Evolutionary conservation across 176 grass and related monocot genomes (phyloP), one percentile per base, ranked within the genome.

Genomic region (Eragrostis nindensis): DNA sequence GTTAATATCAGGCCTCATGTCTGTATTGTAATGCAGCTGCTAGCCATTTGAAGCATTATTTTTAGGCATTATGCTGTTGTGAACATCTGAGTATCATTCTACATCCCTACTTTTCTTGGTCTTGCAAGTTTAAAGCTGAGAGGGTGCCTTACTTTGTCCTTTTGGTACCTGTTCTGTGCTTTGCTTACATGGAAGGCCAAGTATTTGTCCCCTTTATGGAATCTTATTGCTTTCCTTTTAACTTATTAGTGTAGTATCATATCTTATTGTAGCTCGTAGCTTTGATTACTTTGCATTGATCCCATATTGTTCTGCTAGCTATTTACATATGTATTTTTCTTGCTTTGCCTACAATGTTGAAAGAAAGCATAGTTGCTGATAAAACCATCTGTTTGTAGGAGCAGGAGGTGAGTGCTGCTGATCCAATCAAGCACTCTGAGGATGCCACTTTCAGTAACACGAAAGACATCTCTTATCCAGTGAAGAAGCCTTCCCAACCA

Each of bases 401-500:
- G 76, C 90, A 95, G 83, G 82, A 95, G 69, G 79, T 7, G 22
- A 21, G 72, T 87, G 30, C 29, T 21, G 61, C 64, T 65, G 85
- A 70, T 86, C 46, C 70, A 87, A 86, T 70, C 71, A 86, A 86
- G 84, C 75, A 47, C 26, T 38, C 56, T 24, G 82, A 89, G 55
- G 76, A 91, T 70, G 84, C 48, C 12, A n/a, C 82, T 52, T 85
- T 84, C 29, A 74, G 78, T 26, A 85, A 70, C 66, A 62, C 82
- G 63, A 84, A 83, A 80, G 57, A 41, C 48, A 82, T 73, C 55
- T 76, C 85, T 77, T 84, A 72, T 88, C 52, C 82, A 73, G 62
- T 72, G 41, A 83, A 84, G 69, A 95, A 91, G 87, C 76, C 53
- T 81, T 79, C 86, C 21, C 72, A 63, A 18, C 76, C 68, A 79